Evolutionary conservation across 2,329 filamentous ascomycete species (phyloP).

Genomic region (Capronia coronata): DNA sequence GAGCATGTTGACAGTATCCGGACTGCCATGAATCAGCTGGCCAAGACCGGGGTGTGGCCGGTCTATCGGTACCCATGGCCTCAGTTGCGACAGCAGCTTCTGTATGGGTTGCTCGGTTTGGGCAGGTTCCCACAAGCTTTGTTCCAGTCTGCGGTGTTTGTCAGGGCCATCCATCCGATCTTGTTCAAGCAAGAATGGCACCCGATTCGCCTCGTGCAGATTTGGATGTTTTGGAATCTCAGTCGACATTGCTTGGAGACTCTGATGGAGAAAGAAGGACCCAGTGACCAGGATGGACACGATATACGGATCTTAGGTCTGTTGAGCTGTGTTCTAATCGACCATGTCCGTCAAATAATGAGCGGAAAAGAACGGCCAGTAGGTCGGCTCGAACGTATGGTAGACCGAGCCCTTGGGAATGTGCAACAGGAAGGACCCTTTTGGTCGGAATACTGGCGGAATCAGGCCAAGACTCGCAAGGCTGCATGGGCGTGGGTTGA

Average conservation of each 20-base stretch:
- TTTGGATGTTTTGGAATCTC: slow-evolving; percentile 14
- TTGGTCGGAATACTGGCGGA: slow-evolving; percentile 12
- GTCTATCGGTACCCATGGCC: slow-evolving; percentile 50
- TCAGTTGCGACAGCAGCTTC: slow-evolving; percentile 48
- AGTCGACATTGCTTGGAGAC: slow-evolving; percentile 8
- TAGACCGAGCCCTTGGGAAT: slow-evolving; percentile 2
- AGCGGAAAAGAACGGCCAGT: not conserved
- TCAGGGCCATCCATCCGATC: slow-evolving; percentile 47
- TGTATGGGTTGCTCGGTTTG: slow-evolving; percentile 43
- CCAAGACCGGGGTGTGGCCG: slow-evolving; percentile 40
- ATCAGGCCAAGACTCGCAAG: not conserved
- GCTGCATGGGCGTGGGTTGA: slow-evolving; percentile 15
- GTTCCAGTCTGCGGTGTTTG: slow-evolving; percentile 46
- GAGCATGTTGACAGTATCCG: slow-evolving; percentile 35
- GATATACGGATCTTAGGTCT: slow-evolving; percentile 5
- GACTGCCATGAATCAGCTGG: slow-evolving; percentile 38
- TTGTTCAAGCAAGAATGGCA: slow-evolving; percentile 46
- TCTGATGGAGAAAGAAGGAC: not conserved
- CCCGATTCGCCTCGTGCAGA: slow-evolving; percentile 47
- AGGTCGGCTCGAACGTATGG: slow-evolving; percentile 9
- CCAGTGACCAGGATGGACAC: not conserved
- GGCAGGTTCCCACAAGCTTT: slow-evolving; percentile 45
- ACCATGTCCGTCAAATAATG: slow-evolving; percentile 8
- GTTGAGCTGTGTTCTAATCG: slow-evolving; percentile 11
- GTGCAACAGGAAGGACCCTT: not conserved